Evolutionary conservation across 2,329 filamentous ascomycete genomes (phyloP).

Genomic region (Botryotinia narcissicola): DNA sequence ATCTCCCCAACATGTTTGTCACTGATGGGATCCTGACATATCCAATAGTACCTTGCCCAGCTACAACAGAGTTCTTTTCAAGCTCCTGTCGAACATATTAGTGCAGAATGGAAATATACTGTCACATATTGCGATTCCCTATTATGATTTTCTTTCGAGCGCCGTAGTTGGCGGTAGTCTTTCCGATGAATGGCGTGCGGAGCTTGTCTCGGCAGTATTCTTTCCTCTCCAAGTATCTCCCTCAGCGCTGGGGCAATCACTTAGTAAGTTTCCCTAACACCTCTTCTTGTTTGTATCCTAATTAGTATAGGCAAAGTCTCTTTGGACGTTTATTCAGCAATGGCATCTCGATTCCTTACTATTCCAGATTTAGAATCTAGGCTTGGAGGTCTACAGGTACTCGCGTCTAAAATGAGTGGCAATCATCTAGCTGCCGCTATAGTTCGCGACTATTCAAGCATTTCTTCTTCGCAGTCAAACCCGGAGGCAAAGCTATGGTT

Average conservation of each 20-base stretch:
- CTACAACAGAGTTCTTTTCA: slow-evolving; percentile 25
- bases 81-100: slow-evolving; percentile 32
- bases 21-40: neutral
- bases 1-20: neutral
- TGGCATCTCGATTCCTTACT: slow-evolving; percentile 36
- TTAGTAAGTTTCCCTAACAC: neutral
- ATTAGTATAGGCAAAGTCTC: slow-evolving; percentile 24
- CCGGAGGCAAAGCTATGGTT: slow-evolving; percentile 55
- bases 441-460: slow-evolving; percentile 29
- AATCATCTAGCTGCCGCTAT: slow-evolving; percentile 33
- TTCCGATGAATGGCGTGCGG: slow-evolving; percentile 1
- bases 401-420: slow-evolving; percentile 33
- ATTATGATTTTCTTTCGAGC: slow-evolving; percentile 36
- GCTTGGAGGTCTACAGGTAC: slow-evolving; percentile 29
- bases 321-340: slow-evolving; percentile 32
- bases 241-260: neutral
- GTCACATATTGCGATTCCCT: slow-evolving; percentile 30
- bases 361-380: slow-evolving; percentile 33
- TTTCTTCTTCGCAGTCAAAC: slow-evolving; percentile 27
- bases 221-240: neutral
- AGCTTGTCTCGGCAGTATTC: slow-evolving; percentile 11
- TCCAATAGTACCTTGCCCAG: slow-evolving; percentile 14
- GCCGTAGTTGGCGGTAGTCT: slow-evolving; percentile 22
- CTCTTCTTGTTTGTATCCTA: neutral
- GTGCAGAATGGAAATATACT: slow-evolving; percentile 29